A percentile compares a stretch with the other conserved stretches of the same genome.
These are phyloP conservation scores for Ganoderma multipileum DNA, from an alignment of 1,284 basidiomycete species.

Conservation along the genomic window DNA sequence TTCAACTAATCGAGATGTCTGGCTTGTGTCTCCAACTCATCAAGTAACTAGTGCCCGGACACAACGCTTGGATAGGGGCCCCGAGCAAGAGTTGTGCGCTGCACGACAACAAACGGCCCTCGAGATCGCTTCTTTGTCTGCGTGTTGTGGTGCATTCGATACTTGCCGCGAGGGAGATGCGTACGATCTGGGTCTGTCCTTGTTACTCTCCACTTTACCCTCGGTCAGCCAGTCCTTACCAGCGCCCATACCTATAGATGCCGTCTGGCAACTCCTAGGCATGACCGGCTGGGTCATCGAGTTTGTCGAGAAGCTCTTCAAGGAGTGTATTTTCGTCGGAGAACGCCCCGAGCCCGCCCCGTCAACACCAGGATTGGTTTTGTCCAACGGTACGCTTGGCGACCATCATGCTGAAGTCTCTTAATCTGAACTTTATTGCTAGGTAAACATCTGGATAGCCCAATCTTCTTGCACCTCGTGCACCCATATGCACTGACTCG, in stretches of 20 bases:
- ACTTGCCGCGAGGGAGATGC: constrained; percentile 64
- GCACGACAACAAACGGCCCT: constrained; percentile 62
- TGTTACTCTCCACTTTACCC: background rate
- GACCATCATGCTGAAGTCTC: background rate
- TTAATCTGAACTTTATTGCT: background rate
- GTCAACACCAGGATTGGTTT: constrained; percentile 7
- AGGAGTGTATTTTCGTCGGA: constrained; percentile 61
- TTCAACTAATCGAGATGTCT: background rate
- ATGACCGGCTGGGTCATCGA: constrained; percentile 64
- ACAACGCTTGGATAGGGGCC: constrained; percentile 37
- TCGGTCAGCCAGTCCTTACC: background rate
- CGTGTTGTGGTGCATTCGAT: constrained; percentile 68
- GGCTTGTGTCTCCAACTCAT: background rate
- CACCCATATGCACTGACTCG: constrained; percentile 66
- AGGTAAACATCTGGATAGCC: constrained; percentile 28
- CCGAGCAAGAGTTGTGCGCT: constrained; percentile 48
- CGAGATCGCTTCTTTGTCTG: constrained; percentile 67
- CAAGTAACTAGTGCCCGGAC: constrained; percentile 44
- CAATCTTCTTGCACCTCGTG: constrained; percentile 60
- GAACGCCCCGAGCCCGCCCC: constrained; percentile 23
- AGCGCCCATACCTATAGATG: constrained; percentile 48
- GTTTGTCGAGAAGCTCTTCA: constrained; percentile 68
- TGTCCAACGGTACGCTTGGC: constrained; percentile 11
- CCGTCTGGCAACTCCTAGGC: constrained; percentile 72
- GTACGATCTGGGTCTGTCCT: constrained; percentile 63